Percentiles rank a stretch among this genome's conserved stretches.
These are phyloP conservation scores for Vaccinium darrowii DNA, from an alignment of 148 eudicot species.

Conservation along the genomic window DNA sequence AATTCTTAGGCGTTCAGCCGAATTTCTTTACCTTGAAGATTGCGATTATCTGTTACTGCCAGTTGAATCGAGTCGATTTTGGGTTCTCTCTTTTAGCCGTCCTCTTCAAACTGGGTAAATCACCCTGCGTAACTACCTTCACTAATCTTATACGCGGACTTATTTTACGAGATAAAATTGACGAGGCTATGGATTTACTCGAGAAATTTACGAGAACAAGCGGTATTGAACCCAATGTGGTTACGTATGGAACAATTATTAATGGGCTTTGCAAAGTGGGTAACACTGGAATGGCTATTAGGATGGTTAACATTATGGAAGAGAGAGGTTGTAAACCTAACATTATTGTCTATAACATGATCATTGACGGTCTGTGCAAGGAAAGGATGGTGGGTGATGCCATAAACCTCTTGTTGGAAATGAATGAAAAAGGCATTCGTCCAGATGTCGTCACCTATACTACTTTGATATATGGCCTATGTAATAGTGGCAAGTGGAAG, in stretches of 20 bases:
- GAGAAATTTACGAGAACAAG: not conserved
- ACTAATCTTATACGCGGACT: not conserved
- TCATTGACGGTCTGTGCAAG: conserved; percentile 18
- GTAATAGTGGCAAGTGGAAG: not conserved
- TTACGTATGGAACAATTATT: conserved; percentile 14
- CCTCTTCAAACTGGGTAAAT: not conserved
- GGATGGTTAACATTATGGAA: conserved; percentile 7
- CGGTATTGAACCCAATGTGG: conserved; percentile 6
- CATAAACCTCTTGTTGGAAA: conserved; percentile 4
- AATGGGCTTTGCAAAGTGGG: conserved; percentile 8
- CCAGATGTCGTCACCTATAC: not conserved
- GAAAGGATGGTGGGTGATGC: conserved; percentile 6
- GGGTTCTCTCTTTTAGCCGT: not conserved
- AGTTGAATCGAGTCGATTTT: not conserved
- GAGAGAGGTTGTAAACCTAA: not conserved
- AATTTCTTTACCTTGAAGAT: conserved; percentile 1
- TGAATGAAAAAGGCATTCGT: conserved; percentile 13
- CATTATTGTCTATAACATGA: not conserved
- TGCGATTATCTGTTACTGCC: not conserved
- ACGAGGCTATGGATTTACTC: conserved; percentile 12
- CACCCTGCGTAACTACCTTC: conserved; percentile 16
- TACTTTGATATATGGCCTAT: not conserved
- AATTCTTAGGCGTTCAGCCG: not conserved
- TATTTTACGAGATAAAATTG: not conserved
- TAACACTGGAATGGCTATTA: not conserved